Evolutionary conservation across 345 rosid species (phyloP).

Genomic region (Psidium friedrichsthalianum): DNA sequence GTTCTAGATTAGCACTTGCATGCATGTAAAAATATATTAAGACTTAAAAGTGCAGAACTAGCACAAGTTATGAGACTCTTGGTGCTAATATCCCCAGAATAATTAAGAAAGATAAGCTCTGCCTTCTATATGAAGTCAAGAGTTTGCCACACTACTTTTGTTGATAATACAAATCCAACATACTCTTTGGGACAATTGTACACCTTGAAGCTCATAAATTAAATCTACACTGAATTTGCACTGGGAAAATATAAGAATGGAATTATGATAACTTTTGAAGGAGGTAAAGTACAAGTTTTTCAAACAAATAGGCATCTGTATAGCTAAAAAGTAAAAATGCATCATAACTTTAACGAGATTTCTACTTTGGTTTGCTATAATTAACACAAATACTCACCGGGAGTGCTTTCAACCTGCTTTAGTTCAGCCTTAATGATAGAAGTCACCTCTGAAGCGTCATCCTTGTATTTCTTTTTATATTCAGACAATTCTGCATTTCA

Average conservation of each 20-base stretch:
- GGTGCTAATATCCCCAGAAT: background rate
- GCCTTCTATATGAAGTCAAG: background rate
- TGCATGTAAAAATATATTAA: background rate
- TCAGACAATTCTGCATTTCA: slow-evolving; percentile 81
- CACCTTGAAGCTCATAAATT: background rate
- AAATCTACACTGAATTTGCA: background rate
- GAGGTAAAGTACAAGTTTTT: background rate
- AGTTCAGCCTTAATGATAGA: slow-evolving; percentile 61
- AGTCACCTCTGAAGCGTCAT: slow-evolving; percentile 84
- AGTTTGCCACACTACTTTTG: background rate
- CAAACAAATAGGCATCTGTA: background rate
- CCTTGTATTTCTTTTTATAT: slow-evolving; percentile 75
- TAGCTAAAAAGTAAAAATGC: background rate
- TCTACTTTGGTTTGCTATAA: background rate
- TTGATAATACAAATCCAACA: background rate
- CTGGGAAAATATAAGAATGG: background rate
- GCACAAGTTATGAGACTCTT: background rate
- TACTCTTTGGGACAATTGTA: background rate
- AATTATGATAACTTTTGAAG: background rate
- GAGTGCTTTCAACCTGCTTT: slow-evolving; percentile 81
- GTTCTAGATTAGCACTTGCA: background rate
- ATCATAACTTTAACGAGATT: background rate
- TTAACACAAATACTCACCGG: slow-evolving; percentile 40
- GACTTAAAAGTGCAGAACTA: background rate
- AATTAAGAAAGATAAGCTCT: background rate